Conservation (phyloP, 2,329 filamentous ascomycete species). For the Byssoonygena ceratinophila region DNA sequence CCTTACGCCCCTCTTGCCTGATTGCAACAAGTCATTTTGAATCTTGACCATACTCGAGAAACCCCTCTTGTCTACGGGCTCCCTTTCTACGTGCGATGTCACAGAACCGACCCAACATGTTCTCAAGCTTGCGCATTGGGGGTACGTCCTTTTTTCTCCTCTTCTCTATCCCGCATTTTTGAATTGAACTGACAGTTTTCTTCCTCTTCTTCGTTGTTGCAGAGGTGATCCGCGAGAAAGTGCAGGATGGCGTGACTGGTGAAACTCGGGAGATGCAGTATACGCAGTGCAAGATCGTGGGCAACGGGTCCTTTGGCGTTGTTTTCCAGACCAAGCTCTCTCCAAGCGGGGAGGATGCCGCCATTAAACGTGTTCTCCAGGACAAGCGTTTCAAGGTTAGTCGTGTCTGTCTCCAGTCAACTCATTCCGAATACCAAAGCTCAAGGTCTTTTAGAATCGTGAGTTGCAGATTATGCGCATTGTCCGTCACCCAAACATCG, state of each 20-base stretch:
- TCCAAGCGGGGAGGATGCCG: conserved; percentile 94
- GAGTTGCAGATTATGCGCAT: conserved; percentile 99
- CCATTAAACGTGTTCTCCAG: conserved; percentile 96
- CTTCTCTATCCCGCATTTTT: not conserved
- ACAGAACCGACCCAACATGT: conserved; percentile 82
- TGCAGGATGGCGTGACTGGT: conserved; percentile 93
- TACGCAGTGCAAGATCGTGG: conserved; percentile 98
- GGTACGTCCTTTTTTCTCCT: conserved; percentile 52
- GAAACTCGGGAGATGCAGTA: conserved; percentile 96
- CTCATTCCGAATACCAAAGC: not conserved
- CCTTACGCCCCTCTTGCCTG: not conserved
- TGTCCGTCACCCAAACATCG: conserved; percentile 96
- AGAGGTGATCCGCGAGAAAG: conserved; percentile 98
- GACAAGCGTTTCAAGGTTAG: conserved; percentile 98
- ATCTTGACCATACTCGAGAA: not conserved
- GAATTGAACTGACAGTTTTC: not conserved
- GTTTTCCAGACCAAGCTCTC: conserved; percentile 98
- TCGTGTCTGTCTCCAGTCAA: not conserved
- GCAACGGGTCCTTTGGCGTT: conserved; percentile 96
- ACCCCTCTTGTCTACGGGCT: not conserved
- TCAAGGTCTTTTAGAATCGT: conserved; percentile 58
- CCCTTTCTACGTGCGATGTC: conserved; percentile 50
- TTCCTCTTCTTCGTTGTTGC: conserved; percentile 19
- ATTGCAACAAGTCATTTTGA: not conserved
- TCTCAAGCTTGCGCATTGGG: conserved; percentile 86